Conservation (phyloP, 352 stramenopile species). For the Pythium insidiosum region DNA sequence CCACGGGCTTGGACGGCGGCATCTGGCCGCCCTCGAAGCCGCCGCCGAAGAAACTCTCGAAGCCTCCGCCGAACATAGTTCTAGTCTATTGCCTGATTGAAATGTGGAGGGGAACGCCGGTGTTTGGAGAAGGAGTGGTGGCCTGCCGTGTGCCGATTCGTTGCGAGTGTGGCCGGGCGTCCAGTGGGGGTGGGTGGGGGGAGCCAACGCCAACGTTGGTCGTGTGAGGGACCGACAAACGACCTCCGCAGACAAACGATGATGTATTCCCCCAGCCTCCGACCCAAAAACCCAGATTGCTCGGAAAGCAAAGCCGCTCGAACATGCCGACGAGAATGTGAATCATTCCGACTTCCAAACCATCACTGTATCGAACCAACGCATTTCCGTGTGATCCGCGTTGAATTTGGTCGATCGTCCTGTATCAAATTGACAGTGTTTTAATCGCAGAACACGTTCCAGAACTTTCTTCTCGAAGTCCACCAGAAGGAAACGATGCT, state of each 20-base stretch:
- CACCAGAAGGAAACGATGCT: too few relatives aligned
- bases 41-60: conserved; percentile 83
- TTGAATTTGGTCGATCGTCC: too few relatives aligned
- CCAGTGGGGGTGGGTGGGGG: conserved; percentile 1
- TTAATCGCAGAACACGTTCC: conserved; percentile 4
- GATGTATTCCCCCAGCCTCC: not conserved
- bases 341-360: too few relatives aligned
- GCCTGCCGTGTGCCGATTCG: too few relatives aligned
- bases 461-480: conserved; percentile 16
- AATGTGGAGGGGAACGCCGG: too few relatives aligned
- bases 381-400: not conserved
- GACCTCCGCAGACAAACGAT: too few relatives aligned
- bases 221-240: too few relatives aligned
- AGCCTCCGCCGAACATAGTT: conserved; percentile 80
- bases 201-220: too few relatives aligned
- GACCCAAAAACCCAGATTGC: conserved; percentile 11
- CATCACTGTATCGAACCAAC: conserved; percentile 5
- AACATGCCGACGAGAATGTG: too few relatives aligned
- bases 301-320: conserved; percentile 13
- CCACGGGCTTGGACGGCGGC: conserved; percentile 44
- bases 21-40: conserved; percentile 50
- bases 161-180: conserved; percentile 3
- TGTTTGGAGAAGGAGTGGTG: too few relatives aligned
- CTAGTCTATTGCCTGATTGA: too few relatives aligned
- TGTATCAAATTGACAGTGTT: too few relatives aligned